Conservation (phyloP, 1,284 basidiomycete genomes). For the Leccinum pseudoinsigne region DNA sequence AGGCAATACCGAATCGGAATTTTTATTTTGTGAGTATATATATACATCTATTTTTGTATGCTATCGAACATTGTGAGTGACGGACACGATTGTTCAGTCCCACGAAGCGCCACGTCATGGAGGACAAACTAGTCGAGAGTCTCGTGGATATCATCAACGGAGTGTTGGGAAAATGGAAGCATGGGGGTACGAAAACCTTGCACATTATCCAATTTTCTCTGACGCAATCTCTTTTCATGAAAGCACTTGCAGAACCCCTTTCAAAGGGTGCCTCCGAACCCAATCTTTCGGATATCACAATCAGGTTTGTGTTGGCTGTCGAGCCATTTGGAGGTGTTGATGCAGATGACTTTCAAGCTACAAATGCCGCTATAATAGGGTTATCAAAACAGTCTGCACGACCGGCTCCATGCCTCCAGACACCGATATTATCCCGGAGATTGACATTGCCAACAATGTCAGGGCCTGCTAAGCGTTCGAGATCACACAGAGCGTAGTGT, state of each 20-base stretch:
- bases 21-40: neutral
- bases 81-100: neutral
- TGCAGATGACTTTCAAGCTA: neutral
- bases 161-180: neutral
- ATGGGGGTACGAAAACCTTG: neutral
- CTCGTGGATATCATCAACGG: neutral
- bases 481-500: neutral
- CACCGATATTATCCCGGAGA: too few relatives aligned
- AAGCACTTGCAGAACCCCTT: neutral
- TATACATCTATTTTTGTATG: neutral
- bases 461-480: neutral
- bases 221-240: neutral
- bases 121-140: neutral
- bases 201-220: neutral
- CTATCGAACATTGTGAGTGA: neutral
- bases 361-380: neutral
- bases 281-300: too few relatives aligned
- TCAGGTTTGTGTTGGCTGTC: neutral
- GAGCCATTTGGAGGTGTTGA: neutral
- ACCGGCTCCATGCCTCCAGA: neutral
- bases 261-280: neutral
- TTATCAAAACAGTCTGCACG: neutral
- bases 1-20: neutral
- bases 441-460: neutral
- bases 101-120: neutral